phyloP scores from a whole-genome alignment of 768 basidiomycete species.

The Tephrocybe sp. region DNA sequence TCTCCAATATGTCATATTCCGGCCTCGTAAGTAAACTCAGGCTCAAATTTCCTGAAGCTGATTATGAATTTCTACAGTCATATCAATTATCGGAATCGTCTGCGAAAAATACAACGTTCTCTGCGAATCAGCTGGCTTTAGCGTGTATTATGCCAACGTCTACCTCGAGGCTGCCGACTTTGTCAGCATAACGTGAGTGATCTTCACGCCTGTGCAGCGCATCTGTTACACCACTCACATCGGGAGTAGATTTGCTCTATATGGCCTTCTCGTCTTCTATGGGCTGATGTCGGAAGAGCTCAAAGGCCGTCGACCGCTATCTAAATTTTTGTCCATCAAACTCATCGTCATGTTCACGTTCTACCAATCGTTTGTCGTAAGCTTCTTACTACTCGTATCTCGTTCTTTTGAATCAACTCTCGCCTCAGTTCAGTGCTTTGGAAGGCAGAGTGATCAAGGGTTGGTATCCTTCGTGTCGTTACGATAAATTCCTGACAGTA shows the following conservation, averaged over 20 bases:
- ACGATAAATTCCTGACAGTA: constrained; percentile 3
- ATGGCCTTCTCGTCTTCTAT: constrained; percentile 85
- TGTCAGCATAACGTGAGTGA: constrained; percentile 73
- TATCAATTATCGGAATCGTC: constrained; percentile 78
- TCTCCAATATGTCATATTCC: constrained; percentile 83
- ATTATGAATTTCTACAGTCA: constrained; percentile 29
- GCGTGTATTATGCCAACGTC: constrained; percentile 59
- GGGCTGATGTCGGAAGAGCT: constrained; percentile 80
- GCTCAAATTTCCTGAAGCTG: not conserved
- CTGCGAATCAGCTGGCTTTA: constrained; percentile 64
- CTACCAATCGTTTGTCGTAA: constrained; percentile 78
- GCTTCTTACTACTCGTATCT: constrained; percentile 18
- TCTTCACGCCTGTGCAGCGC: not conserved
- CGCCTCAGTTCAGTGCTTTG: constrained; percentile 60
- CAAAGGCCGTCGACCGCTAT: constrained; percentile 69
- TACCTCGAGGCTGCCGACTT: constrained; percentile 78
- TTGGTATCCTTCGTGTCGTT: constrained; percentile 19
- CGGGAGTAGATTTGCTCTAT: constrained; percentile 67
- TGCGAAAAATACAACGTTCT: constrained; percentile 69
- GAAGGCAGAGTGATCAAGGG: constrained; percentile 71
- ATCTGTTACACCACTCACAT: not conserved
- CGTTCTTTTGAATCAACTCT: not conserved
- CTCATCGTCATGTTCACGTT: constrained; percentile 87
- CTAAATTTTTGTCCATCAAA: constrained; percentile 88
- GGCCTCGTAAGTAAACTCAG: constrained; percentile 37